phyloP scores from a whole-genome alignment of 768 basidiomycete species.

The Rhodotorula sphaerocarpa region DNA sequence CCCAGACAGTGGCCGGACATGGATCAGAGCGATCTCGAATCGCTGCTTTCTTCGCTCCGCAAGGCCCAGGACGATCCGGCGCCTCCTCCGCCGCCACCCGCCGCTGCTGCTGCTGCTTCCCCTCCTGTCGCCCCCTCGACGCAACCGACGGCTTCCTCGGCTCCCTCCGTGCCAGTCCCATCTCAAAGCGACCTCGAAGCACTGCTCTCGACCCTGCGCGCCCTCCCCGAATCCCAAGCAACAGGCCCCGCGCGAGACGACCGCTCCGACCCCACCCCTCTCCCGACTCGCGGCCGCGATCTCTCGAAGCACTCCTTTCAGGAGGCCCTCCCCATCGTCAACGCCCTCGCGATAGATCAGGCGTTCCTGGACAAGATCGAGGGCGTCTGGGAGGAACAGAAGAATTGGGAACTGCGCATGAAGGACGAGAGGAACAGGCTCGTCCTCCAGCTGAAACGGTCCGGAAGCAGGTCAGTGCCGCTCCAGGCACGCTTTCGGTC shows the following conservation, averaged over 20 bases:
- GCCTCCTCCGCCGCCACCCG: too few species aligned
- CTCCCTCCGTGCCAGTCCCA: neutral
- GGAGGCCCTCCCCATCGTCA: slow-evolving; percentile 25
- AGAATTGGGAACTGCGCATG: slow-evolving; percentile 22
- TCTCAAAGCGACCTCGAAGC: slow-evolving; percentile 25
- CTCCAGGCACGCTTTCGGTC: too few species aligned
- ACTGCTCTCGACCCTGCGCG: slow-evolving; percentile 17
- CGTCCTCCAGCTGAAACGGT: slow-evolving; percentile 8
- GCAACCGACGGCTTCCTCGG: neutral
- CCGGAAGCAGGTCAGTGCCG: neutral
- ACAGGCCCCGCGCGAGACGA: neutral
- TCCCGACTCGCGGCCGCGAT: neutral
- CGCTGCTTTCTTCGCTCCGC: slow-evolving; percentile 1
- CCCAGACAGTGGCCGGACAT: too few species aligned
- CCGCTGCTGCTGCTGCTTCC: neutral
- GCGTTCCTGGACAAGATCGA: slow-evolving; percentile 13
- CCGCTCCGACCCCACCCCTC: neutral
- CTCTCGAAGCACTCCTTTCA: slow-evolving; percentile 18
- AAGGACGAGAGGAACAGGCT: slow-evolving; percentile 31
- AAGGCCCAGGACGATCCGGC: slow-evolving; percentile 6
- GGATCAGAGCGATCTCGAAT: slow-evolving; percentile 24
- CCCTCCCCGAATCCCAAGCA: neutral
- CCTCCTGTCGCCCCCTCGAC: neutral
- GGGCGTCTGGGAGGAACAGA: slow-evolving; percentile 19
- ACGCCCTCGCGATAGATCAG: slow-evolving; percentile 3